Conservation (phyloP, 1,284 basidiomycete species). For the Microbotryum saponariae region DNA sequence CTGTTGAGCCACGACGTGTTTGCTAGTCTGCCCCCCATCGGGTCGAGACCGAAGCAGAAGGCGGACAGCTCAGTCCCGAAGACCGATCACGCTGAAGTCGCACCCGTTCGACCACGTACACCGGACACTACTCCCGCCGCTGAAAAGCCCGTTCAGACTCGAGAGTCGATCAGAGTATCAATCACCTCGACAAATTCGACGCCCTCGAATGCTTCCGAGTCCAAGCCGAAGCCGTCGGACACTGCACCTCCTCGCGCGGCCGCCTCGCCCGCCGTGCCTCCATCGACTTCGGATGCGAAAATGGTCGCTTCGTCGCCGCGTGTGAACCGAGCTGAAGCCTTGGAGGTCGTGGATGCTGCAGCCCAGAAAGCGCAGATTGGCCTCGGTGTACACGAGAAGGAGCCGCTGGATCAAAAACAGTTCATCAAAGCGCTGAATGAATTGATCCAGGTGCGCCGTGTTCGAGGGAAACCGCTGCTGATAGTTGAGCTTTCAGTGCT, state of each 20-base stretch:
- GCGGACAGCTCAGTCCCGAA: background rate
- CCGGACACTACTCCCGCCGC: background rate
- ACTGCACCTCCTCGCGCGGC: conserved; percentile 22
- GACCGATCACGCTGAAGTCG: background rate
- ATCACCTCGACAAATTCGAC: background rate
- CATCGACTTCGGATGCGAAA: conserved; percentile 42
- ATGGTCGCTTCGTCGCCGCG: conserved; percentile 47
- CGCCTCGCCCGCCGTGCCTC: conserved; percentile 48
- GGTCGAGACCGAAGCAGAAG: background rate
- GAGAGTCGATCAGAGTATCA: background rate
- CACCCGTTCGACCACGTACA: background rate
- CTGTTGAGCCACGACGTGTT: conserved; percentile 28
- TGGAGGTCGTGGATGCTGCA: conserved; percentile 35
- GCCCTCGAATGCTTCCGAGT: background rate
- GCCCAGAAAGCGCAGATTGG: conserved; percentile 15
- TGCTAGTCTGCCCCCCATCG: conserved; percentile 8
- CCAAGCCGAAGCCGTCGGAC: background rate
- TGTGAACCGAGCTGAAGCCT: background rate
- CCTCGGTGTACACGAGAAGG: conserved; percentile 42
- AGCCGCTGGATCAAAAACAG: conserved; percentile 49
- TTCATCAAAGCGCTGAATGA: conserved; percentile 61
- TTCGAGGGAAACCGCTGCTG: background rate
- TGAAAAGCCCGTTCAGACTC: background rate
- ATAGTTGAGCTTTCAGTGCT: background rate
- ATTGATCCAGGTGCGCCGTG: conserved; percentile 55